Evolutionary conservation across 129 eudicot genomes (phyloP).

Genomic region (Centrapalus pauciflorus): DNA sequence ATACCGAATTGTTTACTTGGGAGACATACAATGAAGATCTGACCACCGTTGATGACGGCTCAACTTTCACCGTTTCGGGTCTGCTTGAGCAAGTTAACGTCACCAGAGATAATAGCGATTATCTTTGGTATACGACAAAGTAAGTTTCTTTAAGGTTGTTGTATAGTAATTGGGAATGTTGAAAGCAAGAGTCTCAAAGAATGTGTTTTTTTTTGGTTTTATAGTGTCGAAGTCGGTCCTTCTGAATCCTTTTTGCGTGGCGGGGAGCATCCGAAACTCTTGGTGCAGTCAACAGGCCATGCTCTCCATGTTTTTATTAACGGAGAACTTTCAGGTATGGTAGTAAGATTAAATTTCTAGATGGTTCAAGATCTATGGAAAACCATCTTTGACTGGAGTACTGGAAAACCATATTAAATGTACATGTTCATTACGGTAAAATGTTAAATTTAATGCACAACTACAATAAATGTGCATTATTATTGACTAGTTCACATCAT

Average conservation of each 20-base stretch:
- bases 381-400: too few species aligned
- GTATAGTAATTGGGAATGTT: not conserved
- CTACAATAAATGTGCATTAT: too few species aligned
- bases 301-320: slow-evolving; percentile 82
- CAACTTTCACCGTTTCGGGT: slow-evolving; percentile 44
- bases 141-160: slow-evolving; percentile 17
- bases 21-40: slow-evolving; percentile 50
- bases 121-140: slow-evolving; percentile 53
- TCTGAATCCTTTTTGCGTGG: slow-evolving; percentile 71
- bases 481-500: too few species aligned
- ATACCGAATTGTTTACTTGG: slow-evolving; percentile 42
- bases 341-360: not conserved
- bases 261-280: slow-evolving; percentile 66
- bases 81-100: slow-evolving; percentile 51
- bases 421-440: too few species aligned
- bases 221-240: slow-evolving; percentile 65
- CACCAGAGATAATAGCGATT: slow-evolving; percentile 57
- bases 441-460: too few species aligned
- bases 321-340: slow-evolving; percentile 73
- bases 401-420: too few species aligned
- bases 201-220: slow-evolving; percentile 6
- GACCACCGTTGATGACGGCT: slow-evolving; percentile 38
- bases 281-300: slow-evolving; percentile 77
- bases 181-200: not conserved
- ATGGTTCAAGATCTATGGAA: too few species aligned